Conservation (phyloP, 2,329 filamentous ascomycete species). For the Fusarium annulatum region DNA sequence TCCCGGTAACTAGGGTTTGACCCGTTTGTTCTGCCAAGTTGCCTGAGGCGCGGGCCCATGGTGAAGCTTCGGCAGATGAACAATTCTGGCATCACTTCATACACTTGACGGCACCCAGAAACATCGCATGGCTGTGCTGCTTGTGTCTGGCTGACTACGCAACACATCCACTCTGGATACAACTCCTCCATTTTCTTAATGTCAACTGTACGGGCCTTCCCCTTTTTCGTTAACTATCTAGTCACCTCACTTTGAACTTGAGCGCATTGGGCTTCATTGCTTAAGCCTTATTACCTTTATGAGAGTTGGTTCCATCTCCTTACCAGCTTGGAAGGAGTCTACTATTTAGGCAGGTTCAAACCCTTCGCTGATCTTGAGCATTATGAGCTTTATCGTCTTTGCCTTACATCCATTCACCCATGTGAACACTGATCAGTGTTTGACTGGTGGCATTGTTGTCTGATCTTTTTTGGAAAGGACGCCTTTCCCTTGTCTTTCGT, state of each 20-base stretch:
- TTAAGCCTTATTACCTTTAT: no score
- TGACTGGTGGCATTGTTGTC: accelerated
- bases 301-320: neutral
- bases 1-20: no score
- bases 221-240: neutral
- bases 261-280: accelerated
- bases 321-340: neutral
- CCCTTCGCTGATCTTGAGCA: neutral
- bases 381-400: neutral
- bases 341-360: neutral
- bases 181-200: neutral
- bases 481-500: no score
- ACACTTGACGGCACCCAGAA: neutral
- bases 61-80: neutral
- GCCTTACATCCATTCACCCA: neutral
- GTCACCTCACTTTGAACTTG: no score
- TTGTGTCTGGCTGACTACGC: neutral
- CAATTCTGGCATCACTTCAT: neutral
- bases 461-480: accelerated
- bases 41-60: no score
- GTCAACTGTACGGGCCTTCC: no score
- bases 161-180: neutral
- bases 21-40: neutral
- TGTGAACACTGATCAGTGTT: no score
- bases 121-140: neutral